Percentiles rank a stretch among this genome's conserved stretches.
These are phyloP conservation scores for Mucor circinelloides DNA, from an alignment of 371 early-diverging fungal species.

Conservation along the genomic window DNA sequence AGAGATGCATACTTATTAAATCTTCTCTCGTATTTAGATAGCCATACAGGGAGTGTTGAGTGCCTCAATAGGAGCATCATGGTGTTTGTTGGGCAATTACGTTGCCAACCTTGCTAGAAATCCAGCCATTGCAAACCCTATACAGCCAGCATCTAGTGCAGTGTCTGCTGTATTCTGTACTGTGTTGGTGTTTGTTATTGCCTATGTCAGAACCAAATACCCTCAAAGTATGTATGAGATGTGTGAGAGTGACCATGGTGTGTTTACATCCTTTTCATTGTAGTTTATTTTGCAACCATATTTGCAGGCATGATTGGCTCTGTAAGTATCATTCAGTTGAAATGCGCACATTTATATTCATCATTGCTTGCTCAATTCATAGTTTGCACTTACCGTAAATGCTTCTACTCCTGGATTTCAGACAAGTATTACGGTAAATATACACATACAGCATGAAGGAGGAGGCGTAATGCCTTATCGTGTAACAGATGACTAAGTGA, in stretches of 20 bases:
- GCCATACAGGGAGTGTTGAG: conserved; percentile 8
- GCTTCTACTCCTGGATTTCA: conserved; percentile 24
- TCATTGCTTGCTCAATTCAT: not conserved
- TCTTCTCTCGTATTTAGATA: not conserved
- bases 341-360: not conserved
- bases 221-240: conserved; percentile 27
- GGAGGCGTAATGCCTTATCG: not conserved
- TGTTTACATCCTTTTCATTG: not conserved
- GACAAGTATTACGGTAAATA: conserved; percentile 26
- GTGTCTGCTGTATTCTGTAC: conserved; percentile 33
- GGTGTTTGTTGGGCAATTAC: conserved; percentile 27
- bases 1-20: not conserved
- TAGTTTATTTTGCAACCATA: conserved; percentile 37
- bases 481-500: not conserved
- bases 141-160: conserved; percentile 37
- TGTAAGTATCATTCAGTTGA: conserved; percentile 14
- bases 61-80: conserved; percentile 15
- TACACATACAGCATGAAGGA: not conserved
- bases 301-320: conserved; percentile 36
- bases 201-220: conserved; percentile 31
- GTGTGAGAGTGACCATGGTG: too few species aligned
- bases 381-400: conserved; percentile 36
- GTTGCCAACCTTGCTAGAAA: conserved; percentile 38
- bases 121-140: conserved; percentile 18
- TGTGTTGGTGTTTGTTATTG: conserved; percentile 30